Conservation (phyloP, 2,329 filamentous ascomycete species). For the Trichoderma asperellum region DNA sequence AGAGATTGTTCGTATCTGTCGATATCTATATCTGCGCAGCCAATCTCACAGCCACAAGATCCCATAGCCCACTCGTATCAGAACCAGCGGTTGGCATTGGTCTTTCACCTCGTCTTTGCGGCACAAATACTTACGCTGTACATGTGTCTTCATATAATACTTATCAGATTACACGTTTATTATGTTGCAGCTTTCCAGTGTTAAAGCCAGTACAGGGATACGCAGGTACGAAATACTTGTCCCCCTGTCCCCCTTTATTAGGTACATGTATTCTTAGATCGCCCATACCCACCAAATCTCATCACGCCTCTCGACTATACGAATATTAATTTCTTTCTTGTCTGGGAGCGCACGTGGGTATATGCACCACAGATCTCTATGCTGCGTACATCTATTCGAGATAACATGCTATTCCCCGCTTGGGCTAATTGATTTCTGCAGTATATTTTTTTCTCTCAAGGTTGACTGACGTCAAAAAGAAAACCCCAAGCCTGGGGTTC, state of each 20-base stretch:
- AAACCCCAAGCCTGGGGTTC: not conserved
- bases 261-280: not conserved
- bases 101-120: not conserved
- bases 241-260: conserved; percentile 1
- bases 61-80: not conserved
- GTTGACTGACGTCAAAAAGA: not conserved
- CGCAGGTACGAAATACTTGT: not conserved
- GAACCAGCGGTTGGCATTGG: not conserved
- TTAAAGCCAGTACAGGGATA: not conserved
- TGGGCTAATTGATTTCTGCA: no score
- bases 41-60: not conserved
- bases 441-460: not conserved
- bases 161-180: no score
- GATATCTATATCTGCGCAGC: not conserved
- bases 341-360: not conserved
- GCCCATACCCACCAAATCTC: conserved; percentile 10
- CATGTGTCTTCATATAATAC: no score
- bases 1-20: conserved; percentile 13
- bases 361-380: conserved; percentile 6
- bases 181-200: not conserved
- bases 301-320: conserved; percentile 12
- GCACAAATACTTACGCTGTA: not conserved
- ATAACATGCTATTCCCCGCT: not conserved
- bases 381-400: not conserved
- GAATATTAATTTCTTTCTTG: conserved; percentile 16